Base-by-base conservation (phyloP, 306 rosid species). In the Potentilla sterilis region DNA sequence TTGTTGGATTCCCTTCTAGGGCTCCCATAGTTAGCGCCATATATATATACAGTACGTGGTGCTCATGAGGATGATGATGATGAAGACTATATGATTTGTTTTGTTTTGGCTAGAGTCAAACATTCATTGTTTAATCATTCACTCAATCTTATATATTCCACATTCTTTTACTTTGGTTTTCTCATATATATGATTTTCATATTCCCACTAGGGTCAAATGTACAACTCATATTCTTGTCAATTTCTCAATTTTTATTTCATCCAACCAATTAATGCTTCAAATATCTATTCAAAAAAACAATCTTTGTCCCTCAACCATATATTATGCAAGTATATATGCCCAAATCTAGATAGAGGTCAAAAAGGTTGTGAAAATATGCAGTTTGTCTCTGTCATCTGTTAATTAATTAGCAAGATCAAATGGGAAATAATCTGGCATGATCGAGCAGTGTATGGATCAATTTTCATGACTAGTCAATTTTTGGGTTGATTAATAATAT, bases 91-190 rank as follows among this genome's bases (percentile, higher is more conserved):
- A 63, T 32, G 67, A 61, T 61, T 61, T 61, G 67, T 61, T 59
- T 63, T 37, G 13, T 63, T 19, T 63, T 34, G 28, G 28, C 12
- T 24, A 52, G 10, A 2, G 28, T 22, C 48, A 58, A 34, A 59
- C n/a, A n/a, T 72, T 73, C 52, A 22, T 73, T 9, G 12, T 57
- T 40, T 73, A 58, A 57, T 73, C 77, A 73, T 41, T 24, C 22
- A 5, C 55, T 58, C 68, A 24, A 41, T 73, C 67, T 58, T 58
- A 22, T 67, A 12, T 21, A 46, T 51, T 69, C 59, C 58, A 47
- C 28, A 57, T 57, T 63, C 69, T 63, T n/a, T 40, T 73, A 24
- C 67, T 73, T 41, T 57, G 10, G 24, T 57, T 38, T n/a, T 54
- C 66, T 21, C 51, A 12, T 54, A 34, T 73, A 35, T 35, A 44